phyloP scores from a whole-genome alignment of 2,329 filamentous ascomycete genomes.

The Teratosphaeria nubilosa region DNA sequence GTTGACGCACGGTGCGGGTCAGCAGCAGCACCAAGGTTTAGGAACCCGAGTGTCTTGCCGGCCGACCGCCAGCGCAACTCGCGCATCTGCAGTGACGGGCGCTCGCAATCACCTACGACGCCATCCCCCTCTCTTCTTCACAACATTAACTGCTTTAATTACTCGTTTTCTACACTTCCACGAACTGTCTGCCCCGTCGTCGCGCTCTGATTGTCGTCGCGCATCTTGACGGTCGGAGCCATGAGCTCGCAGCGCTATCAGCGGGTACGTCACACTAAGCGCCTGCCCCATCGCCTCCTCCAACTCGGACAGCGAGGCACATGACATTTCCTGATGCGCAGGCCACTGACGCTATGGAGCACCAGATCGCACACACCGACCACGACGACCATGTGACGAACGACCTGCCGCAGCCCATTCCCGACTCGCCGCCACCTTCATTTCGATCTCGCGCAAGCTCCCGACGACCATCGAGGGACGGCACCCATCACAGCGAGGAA shows the following conservation, averaged over 20 bases:
- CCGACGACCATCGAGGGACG: constrained; percentile 43
- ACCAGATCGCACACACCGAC: constrained; percentile 31
- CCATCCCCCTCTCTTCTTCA: background rate
- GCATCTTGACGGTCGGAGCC: constrained; percentile 10
- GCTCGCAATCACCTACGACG: background rate
- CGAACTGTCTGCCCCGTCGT: background rate
- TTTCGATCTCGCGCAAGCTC: constrained; percentile 80
- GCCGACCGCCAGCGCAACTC: background rate
- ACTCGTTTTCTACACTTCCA: background rate
- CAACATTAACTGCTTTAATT: background rate
- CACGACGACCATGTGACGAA: constrained; percentile 29
- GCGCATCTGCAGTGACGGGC: too few species aligned
- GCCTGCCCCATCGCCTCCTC: constrained; percentile 7
- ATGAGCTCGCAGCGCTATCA: constrained; percentile 42
- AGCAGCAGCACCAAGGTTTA: too few species aligned
- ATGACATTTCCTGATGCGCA: constrained; percentile 1
- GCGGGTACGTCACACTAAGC: constrained; percentile 19
- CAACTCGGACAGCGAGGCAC: background rate
- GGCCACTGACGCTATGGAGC: constrained; percentile 8
- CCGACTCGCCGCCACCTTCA: constrained; percentile 55
- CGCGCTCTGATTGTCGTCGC: background rate
- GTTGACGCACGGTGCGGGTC: too few species aligned
- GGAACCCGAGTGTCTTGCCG: too few species aligned
- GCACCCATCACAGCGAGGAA: constrained; percentile 41
- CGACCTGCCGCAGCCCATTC: constrained; percentile 27